Conservation (phyloP, 2,329 filamentous ascomycete species). For the Acrodontium crateriforme region DNA sequence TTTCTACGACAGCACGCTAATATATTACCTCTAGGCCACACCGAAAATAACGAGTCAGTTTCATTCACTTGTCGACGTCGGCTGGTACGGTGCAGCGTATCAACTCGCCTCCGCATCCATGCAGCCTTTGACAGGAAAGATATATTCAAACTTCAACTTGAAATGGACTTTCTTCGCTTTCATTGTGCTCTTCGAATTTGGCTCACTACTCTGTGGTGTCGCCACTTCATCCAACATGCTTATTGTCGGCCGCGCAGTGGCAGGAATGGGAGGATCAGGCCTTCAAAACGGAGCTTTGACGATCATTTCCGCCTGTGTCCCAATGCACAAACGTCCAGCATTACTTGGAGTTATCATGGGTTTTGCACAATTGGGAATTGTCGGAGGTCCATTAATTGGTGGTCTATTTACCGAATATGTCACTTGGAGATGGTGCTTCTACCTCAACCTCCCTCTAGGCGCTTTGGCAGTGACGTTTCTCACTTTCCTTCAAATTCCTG, state of each 20-base stretch:
- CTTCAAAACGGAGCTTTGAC: conserved; percentile 8
- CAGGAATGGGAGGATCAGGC: conserved; percentile 39
- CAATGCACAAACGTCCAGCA: conserved; percentile 5
- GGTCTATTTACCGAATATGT: conserved; percentile 33
- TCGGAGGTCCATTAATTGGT: conserved; percentile 38
- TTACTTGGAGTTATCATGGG: conserved; percentile 11
- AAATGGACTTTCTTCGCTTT: conserved; percentile 9
- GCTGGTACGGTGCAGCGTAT: conserved; percentile 25
- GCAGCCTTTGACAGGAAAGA: conserved; percentile 9
- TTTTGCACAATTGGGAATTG: conserved; percentile 11
- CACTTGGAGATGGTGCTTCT: conserved; percentile 36
- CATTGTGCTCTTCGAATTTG: conserved; percentile 22
- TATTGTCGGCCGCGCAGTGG: conserved; percentile 41
- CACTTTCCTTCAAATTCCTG: conserved; percentile 20
- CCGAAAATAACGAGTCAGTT: conserved; percentile 29
- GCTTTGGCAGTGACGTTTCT: conserved; percentile 22
- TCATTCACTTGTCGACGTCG: conserved; percentile 27
- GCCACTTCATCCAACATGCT: conserved; percentile 38
- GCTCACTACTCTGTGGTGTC: conserved; percentile 39
- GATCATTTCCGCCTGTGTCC: conserved; percentile 5
- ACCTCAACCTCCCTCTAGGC: conserved; percentile 33
- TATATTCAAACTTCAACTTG: conserved; percentile 7
- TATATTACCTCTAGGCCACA: conserved; percentile 16
- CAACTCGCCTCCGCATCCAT: conserved; percentile 6
- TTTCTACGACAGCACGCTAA: background rate